A percentile compares a stretch with the other conserved stretches of the same genome.
These are phyloP conservation scores for Fibroporia radiculosa DNA, from an alignment of 768 basidiomycete genomes.

Conservation along the genomic window DNA sequence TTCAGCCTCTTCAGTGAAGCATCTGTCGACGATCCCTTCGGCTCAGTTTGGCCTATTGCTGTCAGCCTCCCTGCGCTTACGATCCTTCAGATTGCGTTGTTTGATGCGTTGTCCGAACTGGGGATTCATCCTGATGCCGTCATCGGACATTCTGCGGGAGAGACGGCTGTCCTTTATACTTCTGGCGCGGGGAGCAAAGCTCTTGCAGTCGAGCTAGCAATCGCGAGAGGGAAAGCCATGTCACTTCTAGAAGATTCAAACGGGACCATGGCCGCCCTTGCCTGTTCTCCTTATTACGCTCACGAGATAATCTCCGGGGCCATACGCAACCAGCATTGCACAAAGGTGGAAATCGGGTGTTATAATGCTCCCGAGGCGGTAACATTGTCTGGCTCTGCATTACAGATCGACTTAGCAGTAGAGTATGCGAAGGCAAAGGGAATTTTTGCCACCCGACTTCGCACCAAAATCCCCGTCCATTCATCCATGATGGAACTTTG, in stretches of 20 bases:
- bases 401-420: slow-evolving; percentile 22
- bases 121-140: slow-evolving; percentile 32
- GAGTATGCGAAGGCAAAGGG: slow-evolving; percentile 20
- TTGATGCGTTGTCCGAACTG: slow-evolving; percentile 30
- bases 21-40: slow-evolving; percentile 8
- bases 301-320: slow-evolving; percentile 18
- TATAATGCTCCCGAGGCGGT: slow-evolving; percentile 33
- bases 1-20: slow-evolving; percentile 28
- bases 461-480: slow-evolving; percentile 32
- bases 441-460: slow-evolving; percentile 29
- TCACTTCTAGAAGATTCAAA: slow-evolving; percentile 23
- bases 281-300: slow-evolving; percentile 25
- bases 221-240: slow-evolving; percentile 34
- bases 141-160: slow-evolving; percentile 41
- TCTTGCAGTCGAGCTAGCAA: slow-evolving; percentile 36
- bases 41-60: slow-evolving; percentile 24
- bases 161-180: slow-evolving; percentile 35
- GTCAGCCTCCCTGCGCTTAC: slow-evolving; percentile 35
- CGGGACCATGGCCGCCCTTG: slow-evolving; percentile 38
- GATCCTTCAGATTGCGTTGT: slow-evolving; percentile 39
- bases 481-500: slow-evolving; percentile 31
- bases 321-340: not conserved
- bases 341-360: slow-evolving; percentile 31
- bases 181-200: slow-evolving; percentile 34
- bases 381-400: slow-evolving; percentile 26